Evolutionary conservation across 2,329 filamentous ascomycete species (phyloP).

Genomic region (Aspergillus novofumigatus): DNA sequence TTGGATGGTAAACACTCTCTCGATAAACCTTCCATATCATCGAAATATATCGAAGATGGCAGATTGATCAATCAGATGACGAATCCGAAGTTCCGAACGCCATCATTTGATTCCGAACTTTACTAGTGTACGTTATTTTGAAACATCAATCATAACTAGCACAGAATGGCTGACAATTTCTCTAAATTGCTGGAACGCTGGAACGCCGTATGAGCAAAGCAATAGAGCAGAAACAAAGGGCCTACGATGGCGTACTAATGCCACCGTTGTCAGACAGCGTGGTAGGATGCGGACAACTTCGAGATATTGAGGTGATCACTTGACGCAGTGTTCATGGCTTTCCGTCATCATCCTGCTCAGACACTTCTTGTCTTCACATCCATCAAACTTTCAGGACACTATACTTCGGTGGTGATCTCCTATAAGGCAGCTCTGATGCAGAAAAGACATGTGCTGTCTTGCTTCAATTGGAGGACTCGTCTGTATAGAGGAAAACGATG

Average conservation of each 20-base stretch:
- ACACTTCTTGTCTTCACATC: conserved; percentile 7
- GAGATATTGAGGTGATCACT: background rate
- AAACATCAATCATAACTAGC: too few relatives aligned
- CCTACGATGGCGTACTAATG: background rate
- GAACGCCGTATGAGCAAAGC: background rate
- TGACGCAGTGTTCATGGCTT: background rate
- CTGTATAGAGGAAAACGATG: background rate
- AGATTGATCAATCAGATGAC: too few relatives aligned
- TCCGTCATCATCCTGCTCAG: conserved; percentile 16
- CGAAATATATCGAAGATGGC: too few relatives aligned
- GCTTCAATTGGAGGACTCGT: background rate
- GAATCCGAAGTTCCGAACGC: too few relatives aligned
- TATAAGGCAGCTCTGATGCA: conserved; percentile 7
- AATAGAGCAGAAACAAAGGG: too few relatives aligned
- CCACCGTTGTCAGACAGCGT: conserved; percentile 1
- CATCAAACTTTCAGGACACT: conserved; percentile 8
- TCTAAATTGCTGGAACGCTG: conserved; percentile 17
- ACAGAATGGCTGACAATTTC: conserved; percentile 4
- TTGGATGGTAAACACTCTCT: too few relatives aligned
- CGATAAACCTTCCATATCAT: too few relatives aligned
- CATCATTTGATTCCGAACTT: too few relatives aligned
- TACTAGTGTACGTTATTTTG: too few relatives aligned
- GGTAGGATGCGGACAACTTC: background rate
- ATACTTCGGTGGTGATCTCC: conserved; percentile 12
- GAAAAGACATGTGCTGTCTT: conserved; percentile 2